Evolutionary conservation across 2,329 filamentous ascomycete species (phyloP).

Genomic region (Karstenula rhodostoma): DNA sequence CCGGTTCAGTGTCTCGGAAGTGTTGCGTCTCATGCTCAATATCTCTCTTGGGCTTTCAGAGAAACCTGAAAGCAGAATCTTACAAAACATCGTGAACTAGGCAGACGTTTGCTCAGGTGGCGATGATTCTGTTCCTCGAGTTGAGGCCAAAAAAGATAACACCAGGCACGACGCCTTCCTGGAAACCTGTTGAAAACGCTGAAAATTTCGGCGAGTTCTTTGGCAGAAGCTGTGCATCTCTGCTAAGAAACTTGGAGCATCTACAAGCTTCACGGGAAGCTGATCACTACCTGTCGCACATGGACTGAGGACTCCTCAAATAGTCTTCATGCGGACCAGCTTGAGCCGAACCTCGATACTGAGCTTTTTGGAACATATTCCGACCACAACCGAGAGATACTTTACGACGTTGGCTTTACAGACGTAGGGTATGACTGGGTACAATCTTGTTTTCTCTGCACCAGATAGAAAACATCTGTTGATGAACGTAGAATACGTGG

Average conservation of each 20-base stretch:
- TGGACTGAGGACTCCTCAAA: neutral
- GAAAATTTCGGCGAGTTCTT: neutral
- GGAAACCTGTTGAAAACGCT: neutral
- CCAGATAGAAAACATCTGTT: neutral
- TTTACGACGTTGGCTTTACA: neutral
- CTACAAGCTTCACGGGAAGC: neutral
- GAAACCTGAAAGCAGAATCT: neutral
- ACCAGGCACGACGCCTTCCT: neutral
- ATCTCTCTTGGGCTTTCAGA: neutral
- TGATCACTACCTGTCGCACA: neutral
- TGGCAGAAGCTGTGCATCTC: neutral
- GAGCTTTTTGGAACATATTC: neutral
- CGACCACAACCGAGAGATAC: neutral
- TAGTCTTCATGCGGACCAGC: too few relatives aligned
- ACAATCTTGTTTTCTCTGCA: neutral
- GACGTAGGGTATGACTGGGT: conserved; percentile 2
- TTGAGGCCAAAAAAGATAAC: neutral
- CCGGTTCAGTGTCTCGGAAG: conserved; percentile 6
- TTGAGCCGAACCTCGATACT: neutral
- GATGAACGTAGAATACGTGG: neutral
- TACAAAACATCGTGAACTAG: neutral
- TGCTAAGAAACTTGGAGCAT: conserved; percentile 6
- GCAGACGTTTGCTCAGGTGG: conserved; percentile 2
- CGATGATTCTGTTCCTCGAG: conserved; percentile 6
- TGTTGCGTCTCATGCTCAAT: conserved; percentile 1